These are phyloP conservation scores for Aspergillus kassunensis DNA, from an alignment of 495 filamentous ascomycete species.

Conservation along the genomic window DNA sequence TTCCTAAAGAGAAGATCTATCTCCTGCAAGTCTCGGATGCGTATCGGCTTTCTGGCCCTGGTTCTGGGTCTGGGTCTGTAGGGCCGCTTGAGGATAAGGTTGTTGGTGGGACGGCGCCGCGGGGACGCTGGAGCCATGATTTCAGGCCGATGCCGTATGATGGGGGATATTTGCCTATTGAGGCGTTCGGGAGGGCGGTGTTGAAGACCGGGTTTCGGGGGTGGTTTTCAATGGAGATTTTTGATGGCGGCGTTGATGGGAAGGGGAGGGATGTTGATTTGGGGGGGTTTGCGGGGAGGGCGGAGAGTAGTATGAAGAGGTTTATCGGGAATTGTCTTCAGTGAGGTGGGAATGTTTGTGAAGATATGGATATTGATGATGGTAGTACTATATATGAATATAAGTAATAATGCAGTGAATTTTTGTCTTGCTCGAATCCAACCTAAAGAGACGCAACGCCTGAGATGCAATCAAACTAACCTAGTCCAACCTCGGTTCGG, in stretches of 20 bases:
- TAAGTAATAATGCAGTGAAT: constrained; percentile 7
- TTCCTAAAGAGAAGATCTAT: constrained; percentile 71
- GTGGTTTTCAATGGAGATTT: constrained; percentile 74
- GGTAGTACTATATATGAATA: not conserved
- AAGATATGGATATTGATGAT: not conserved
- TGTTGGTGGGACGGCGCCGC: constrained; percentile 46
- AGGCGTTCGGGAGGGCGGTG: constrained; percentile 62
- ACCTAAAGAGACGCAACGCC: too few relatives aligned
- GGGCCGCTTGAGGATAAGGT: constrained; percentile 30
- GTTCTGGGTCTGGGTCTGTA: too few relatives aligned
- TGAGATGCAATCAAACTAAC: not conserved
- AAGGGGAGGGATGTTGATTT: constrained; percentile 41
- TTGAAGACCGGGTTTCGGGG: constrained; percentile 66
- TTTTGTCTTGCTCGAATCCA: too few relatives aligned
- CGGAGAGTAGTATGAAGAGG: constrained; percentile 53
- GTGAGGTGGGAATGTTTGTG: not conserved
- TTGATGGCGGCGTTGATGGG: constrained; percentile 60
- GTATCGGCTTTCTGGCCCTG: constrained; percentile 56
- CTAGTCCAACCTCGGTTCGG: not conserved
- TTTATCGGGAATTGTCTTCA: constrained; percentile 25
- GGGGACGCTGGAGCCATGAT: constrained; percentile 68
- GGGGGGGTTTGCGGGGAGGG: constrained; percentile 53
- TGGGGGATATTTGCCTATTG: constrained; percentile 69
- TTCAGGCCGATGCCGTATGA: constrained; percentile 67
- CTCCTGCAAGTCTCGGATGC: constrained; percentile 76